Evolutionary conservation across 805 yeast species (phyloP).

Genomic region (Hanseniaspora valbyensis): DNA sequence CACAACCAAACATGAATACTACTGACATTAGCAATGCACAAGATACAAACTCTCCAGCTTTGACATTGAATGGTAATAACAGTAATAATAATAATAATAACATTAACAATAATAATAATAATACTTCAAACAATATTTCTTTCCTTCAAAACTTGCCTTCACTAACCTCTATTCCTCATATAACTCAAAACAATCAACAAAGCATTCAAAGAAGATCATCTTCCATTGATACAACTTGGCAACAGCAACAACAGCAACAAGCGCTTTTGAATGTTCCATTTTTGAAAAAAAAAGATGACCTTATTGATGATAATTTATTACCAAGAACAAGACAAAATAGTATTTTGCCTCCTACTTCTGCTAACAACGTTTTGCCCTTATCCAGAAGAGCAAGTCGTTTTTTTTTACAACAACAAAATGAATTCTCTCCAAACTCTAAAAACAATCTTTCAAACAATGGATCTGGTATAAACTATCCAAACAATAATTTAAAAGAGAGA

Average conservation of each 20-base stretch:
- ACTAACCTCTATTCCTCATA: not conserved
- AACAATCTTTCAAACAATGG: not conserved
- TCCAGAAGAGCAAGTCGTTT: slow-evolving; percentile 12
- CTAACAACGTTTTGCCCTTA: slow-evolving; percentile 3
- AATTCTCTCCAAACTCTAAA: slow-evolving; percentile 14
- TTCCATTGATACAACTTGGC: not conserved
- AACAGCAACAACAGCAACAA: not conserved
- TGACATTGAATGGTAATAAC: not conserved
- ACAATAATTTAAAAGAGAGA: not conserved
- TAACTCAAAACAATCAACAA: not conserved
- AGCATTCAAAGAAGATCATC: not conserved
- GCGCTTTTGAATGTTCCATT: no score
- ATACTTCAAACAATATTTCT: not conserved
- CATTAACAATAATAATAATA: not conserved
- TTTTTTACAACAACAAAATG: slow-evolving; percentile 7
- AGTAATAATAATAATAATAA: not conserved
- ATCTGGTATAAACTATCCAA: not conserved
- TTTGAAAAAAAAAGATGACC: not conserved
- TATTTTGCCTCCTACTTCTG: not conserved
- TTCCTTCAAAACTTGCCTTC: not conserved
- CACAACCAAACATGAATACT: not conserved
- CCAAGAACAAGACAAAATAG: slow-evolving; percentile 10
- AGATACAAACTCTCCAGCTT: not conserved
- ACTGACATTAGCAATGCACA: not conserved
- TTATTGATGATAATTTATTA: not conserved